Percentiles rank a stretch among this genome's conserved stretches.
Conservation (phyloP, 176 grass and related monocot genomes). For the Carex cristatella region DNA sequence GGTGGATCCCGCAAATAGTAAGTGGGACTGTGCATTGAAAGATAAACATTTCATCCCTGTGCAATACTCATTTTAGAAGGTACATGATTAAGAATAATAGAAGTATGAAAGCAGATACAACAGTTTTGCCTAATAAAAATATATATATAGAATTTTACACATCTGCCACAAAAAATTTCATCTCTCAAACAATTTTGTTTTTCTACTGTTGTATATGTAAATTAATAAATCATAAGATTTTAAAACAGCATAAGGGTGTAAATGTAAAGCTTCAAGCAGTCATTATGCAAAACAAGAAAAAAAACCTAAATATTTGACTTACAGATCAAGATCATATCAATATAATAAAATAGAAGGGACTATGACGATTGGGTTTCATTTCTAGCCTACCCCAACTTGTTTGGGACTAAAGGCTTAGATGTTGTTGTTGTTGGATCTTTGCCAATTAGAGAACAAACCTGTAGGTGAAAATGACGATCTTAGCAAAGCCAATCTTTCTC, state of each 20-base stretch:
- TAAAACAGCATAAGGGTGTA: background rate
- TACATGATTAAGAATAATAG: background rate
- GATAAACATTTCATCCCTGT: slow-evolving; percentile 75
- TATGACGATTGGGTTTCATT: no score
- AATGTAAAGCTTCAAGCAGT: background rate
- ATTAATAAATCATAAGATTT: background rate
- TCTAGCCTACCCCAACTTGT: no score
- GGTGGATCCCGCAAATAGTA: slow-evolving; percentile 74
- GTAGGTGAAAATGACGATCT: slow-evolving; percentile 71
- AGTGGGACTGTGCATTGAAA: slow-evolving; percentile 38
- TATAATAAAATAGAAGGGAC: background rate
- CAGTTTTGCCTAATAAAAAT: background rate
- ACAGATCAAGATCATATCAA: background rate
- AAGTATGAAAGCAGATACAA: background rate
- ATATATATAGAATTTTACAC: background rate
- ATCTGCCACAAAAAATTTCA: background rate
- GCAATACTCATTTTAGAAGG: slow-evolving; percentile 3
- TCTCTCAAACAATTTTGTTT: background rate
- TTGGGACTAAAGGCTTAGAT: no score
- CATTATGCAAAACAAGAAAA: background rate
- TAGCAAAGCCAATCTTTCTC: slow-evolving; percentile 60
- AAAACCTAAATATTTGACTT: background rate
- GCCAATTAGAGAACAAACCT: slow-evolving; percentile 37
- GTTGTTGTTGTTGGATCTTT: background rate
- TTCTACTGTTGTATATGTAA: background rate